These are phyloP conservation scores for Xerocomus nothofagi DNA, from an alignment of 1,284 basidiomycete species.

Conservation along the genomic window DNA sequence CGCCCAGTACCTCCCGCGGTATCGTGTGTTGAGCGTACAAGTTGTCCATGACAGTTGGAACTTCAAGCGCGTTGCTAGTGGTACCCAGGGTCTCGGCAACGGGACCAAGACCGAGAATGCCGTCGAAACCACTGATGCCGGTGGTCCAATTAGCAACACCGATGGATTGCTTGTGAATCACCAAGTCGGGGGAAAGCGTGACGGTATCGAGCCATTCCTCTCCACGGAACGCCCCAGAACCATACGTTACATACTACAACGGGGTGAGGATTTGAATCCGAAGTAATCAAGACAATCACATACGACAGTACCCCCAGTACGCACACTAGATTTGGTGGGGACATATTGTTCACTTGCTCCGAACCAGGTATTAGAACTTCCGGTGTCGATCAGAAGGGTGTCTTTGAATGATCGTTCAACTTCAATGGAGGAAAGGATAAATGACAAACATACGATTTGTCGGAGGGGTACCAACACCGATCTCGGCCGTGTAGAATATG, in stretches of 20 bases:
- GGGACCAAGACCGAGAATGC: slow-evolving; percentile 61
- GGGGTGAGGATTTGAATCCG: not conserved
- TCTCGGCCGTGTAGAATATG: slow-evolving; percentile 38
- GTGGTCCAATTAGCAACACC: slow-evolving; percentile 47
- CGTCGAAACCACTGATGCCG: slow-evolving; percentile 50
- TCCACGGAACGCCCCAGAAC: slow-evolving; percentile 52
- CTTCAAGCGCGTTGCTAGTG: slow-evolving; percentile 18
- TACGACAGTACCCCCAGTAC: slow-evolving; percentile 44
- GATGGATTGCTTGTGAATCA: slow-evolving; percentile 51
- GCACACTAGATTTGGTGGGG: slow-evolving; percentile 42
- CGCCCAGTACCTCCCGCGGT: slow-evolving; percentile 43
- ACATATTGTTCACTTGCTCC: slow-evolving; percentile 40
- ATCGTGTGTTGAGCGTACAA: slow-evolving; percentile 44
- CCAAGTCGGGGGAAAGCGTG: slow-evolving; percentile 42
- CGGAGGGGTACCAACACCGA: slow-evolving; percentile 47
- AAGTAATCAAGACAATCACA: not conserved
- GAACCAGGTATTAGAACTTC: slow-evolving; percentile 41
- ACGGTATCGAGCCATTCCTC: slow-evolving; percentile 53
- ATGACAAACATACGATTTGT: slow-evolving; percentile 40
- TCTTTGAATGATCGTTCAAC: slow-evolving; percentile 10
- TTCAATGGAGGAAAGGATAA: not conserved
- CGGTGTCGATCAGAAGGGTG: slow-evolving; percentile 33
- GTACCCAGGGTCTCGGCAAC: slow-evolving; percentile 48
- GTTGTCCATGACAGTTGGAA: slow-evolving; percentile 48
- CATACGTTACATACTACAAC: slow-evolving; percentile 45